Evolutionary conservation across 2,329 filamentous ascomycete genomes (phyloP), one percentile per base, ranked within the genome.

Genomic region (Trichothecium sympodiale): DNA sequence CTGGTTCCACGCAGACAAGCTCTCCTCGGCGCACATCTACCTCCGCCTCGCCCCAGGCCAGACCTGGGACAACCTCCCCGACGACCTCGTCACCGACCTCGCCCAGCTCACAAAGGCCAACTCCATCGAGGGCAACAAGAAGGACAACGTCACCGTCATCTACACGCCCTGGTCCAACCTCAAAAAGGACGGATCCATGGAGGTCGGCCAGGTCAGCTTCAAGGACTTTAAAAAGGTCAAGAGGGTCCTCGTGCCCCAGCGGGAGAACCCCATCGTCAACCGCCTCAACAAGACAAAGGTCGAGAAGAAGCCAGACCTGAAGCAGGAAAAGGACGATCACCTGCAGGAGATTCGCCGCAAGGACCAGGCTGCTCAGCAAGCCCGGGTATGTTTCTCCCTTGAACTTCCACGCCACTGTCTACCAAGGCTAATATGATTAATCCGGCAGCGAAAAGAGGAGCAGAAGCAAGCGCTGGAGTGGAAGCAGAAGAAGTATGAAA

Each of bases 21-120:
- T 98, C 25, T 95, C 88, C 29, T 93, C 84, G 48, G 91, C 91
- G 3, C 91, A 98, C 61, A 86, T 98, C 50, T 98, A 98, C 61
- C 75, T 98, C 25, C 82, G 91, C 25, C 71, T 96, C 46, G 69
- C 67, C 13, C 79, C 89, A 30, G 81, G 77, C 39, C 77, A 91
- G 46, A 68, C 73, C 29, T 98, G 91, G 91, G 87, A 95, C 34
- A 61, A 69, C 30, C 85, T 98, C 40, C 78, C 84, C 0, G 54
- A 76, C 41, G 74, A 75, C 4, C 69, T 98, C 18, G 55, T 98
- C 40, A 74, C 70, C 45, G 91, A 98, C 60, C 86, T 91, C 50
- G 91, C 84, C n/a, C 91, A 98, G 60, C 69, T 98, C 49, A 98
- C 91, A 38, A 98, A 98, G 63, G 91, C 91, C 43, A 98, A 98